These are phyloP conservation scores for Aegilops bicornis DNA, from an alignment of 176 grass and related monocot species.

Conservation along the genomic window DNA sequence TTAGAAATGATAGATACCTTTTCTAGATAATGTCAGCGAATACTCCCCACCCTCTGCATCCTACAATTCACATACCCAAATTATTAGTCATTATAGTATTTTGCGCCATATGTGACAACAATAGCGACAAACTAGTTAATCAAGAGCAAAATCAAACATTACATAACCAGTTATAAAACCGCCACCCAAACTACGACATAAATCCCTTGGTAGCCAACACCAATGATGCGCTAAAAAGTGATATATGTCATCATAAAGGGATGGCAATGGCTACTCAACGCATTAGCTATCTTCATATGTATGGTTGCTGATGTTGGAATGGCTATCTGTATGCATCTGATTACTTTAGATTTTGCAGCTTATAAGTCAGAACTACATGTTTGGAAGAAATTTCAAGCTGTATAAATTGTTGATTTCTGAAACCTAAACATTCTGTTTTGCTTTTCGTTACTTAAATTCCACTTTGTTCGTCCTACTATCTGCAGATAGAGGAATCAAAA, in stretches of 20 bases:
- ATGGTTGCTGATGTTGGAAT: conserved; percentile 8
- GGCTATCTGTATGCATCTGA: neutral
- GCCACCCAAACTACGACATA: neutral
- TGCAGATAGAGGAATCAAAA: conserved; percentile 61
- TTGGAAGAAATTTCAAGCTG: neutral
- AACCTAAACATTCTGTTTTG: neutral
- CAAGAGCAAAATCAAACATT: neutral
- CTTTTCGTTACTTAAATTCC: neutral
- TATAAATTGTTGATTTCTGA: neutral
- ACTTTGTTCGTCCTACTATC: conserved; percentile 10
- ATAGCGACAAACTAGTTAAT: neutral
- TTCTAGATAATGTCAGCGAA: neutral
- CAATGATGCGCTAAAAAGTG: neutral
- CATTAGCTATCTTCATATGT: neutral
- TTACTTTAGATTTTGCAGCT: neutral
- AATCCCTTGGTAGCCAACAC: neutral
- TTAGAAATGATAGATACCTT: conserved; percentile 35
- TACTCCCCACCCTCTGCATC: neutral
- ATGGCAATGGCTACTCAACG: conserved; percentile 32
- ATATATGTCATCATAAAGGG: conserved; percentile 38
- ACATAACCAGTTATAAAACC: neutral
- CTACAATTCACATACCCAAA: neutral
- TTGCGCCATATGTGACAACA: neutral
- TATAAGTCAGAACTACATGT: neutral
- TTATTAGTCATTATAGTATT: neutral